phyloP scores from a whole-genome alignment of 2,329 filamentous ascomycete species.

The Neonectria punicea region DNA sequence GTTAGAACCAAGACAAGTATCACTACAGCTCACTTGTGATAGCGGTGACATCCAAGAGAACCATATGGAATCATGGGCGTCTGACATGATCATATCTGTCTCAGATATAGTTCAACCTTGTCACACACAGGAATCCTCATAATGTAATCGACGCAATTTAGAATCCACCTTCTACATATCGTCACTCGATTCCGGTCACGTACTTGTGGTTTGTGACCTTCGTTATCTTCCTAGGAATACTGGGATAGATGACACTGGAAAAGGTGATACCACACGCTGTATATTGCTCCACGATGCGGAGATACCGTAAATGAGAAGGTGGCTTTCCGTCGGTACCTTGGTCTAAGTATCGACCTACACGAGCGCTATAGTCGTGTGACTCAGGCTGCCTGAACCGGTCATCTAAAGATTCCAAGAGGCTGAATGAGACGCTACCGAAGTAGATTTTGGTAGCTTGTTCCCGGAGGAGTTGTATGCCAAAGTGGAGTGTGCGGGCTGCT shows the following conservation, averaged over 20 bases:
- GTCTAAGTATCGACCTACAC: neutral
- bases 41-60: too few relatives aligned
- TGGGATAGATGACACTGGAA: constrained; percentile 19
- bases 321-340: neutral
- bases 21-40: too few relatives aligned
- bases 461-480: too few relatives aligned
- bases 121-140: too few relatives aligned
- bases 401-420: neutral
- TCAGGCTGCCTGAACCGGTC: neutral
- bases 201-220: constrained; percentile 12
- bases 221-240: constrained; percentile 18
- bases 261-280: constrained; percentile 13
- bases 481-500: too few relatives aligned
- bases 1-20: too few relatives aligned
- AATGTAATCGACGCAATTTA: too few relatives aligned
- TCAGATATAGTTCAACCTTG: too few relatives aligned
- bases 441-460: neutral
- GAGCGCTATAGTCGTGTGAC: neutral
- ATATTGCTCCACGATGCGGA: constrained; percentile 8
- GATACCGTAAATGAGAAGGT: neutral
- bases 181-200: constrained; percentile 27
- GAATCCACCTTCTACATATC: neutral
- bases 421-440: neutral
- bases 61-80: too few relatives aligned
- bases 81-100: too few relatives aligned